These are phyloP conservation scores for Nymphaea colorata DNA, from an alignment of 164 flowering plant species.

Conservation along the genomic window DNA sequence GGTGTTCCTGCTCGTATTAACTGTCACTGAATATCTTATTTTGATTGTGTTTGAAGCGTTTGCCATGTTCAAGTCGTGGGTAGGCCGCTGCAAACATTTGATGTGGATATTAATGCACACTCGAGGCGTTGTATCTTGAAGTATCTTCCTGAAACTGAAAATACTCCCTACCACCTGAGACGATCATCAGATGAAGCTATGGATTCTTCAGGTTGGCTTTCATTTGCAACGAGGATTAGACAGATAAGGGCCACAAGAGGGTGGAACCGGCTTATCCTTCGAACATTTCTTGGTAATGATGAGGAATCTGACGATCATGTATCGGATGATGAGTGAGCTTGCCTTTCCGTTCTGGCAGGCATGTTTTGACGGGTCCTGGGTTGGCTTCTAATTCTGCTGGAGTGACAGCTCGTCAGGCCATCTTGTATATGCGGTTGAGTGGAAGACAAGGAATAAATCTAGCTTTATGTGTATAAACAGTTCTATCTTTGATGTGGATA, in stretches of 20 bases:
- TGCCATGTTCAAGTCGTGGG: conserved; percentile 48
- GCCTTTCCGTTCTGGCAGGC: background rate
- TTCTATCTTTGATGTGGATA: no score
- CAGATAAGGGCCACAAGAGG: conserved; percentile 13
- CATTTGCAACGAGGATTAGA: conserved; percentile 18
- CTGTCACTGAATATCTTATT: background rate
- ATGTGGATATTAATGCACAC: conserved; percentile 16
- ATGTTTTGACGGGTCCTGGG: background rate
- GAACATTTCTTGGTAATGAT: background rate
- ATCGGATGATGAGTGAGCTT: background rate
- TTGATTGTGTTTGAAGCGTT: conserved; percentile 20
- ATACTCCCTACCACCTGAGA: conserved; percentile 1
- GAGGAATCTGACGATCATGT: background rate
- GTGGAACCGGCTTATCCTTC: conserved; percentile 19
- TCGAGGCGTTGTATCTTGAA: conserved; percentile 28
- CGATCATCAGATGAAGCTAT: conserved; percentile 12
- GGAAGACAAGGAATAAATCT: no score
- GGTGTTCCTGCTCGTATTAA: background rate
- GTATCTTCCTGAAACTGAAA: conserved; percentile 15
- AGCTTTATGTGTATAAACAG: no score
- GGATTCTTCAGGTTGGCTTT: conserved; percentile 17
- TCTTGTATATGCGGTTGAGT: background rate
- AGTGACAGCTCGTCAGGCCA: no score
- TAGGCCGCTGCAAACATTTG: conserved; percentile 22
- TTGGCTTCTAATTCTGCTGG: background rate